These are phyloP conservation scores for Hymenoscyphus fructigenus DNA, from an alignment of 2,329 filamentous ascomycete genomes.

Conservation along the genomic window DNA sequence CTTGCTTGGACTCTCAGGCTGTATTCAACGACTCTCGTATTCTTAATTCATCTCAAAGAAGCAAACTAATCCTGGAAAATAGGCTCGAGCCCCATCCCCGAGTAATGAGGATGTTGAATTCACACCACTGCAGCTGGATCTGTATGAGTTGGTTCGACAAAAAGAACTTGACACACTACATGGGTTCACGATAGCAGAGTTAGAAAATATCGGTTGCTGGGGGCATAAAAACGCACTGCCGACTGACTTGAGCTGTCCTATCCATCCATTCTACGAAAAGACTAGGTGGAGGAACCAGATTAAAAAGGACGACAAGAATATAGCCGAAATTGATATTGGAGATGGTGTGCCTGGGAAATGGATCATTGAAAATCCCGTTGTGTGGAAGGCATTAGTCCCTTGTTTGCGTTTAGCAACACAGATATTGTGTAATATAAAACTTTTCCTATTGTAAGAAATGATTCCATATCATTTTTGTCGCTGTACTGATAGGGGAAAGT, in stretches of 20 bases:
- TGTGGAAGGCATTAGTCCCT: not conserved
- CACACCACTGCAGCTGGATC: not conserved
- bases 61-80: no score
- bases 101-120: not conserved
- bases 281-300: not conserved
- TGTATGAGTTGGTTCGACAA: not conserved
- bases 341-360: not conserved
- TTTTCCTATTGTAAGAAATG: not conserved
- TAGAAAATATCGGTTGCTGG: not conserved
- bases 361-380: not conserved
- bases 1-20: no score
- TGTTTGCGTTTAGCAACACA: not conserved
- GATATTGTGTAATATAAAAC: not conserved
- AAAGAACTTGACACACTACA: not conserved
- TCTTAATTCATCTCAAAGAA: no score
- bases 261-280: not conserved
- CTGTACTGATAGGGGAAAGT: not conserved
- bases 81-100: no score
- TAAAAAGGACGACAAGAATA: not conserved
- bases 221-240: not conserved
- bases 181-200: not conserved
- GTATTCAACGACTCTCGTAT: no score
- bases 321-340: not conserved
- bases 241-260: not conserved
- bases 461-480: not conserved